Percentiles rank a stretch among this genome's conserved stretches.
Conservation (phyloP, 2,329 filamentous ascomycete species). For the Annulohypoxylon truncatum region DNA sequence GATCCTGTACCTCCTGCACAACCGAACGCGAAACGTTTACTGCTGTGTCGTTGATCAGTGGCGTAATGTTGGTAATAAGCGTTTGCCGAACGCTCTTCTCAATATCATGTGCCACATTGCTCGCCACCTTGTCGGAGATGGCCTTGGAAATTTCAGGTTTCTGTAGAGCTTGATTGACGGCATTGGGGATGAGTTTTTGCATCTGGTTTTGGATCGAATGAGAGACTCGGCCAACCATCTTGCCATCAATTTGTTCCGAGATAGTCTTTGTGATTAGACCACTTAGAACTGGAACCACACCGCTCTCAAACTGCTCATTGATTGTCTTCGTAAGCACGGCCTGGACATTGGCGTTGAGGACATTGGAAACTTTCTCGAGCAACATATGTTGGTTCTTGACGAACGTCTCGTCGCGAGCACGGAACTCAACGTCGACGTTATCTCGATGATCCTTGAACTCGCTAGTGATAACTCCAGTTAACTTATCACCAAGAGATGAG, state of each 20-base stretch:
- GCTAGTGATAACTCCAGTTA: slow-evolving; percentile 59
- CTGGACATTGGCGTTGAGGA: slow-evolving; percentile 72
- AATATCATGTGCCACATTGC: slow-evolving; percentile 73
- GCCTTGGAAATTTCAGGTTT: slow-evolving; percentile 78
- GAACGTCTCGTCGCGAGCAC: slow-evolving; percentile 63
- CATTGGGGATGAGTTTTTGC: slow-evolving; percentile 74
- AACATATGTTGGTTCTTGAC: slow-evolving; percentile 65
- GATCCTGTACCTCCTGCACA: slow-evolving; percentile 74
- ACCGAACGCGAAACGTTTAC: slow-evolving; percentile 75
- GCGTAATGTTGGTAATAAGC: slow-evolving; percentile 72
- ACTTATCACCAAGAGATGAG: slow-evolving; percentile 60
- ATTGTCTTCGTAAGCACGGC: slow-evolving; percentile 83
- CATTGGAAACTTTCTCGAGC: slow-evolving; percentile 68
- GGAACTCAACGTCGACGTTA: slow-evolving; percentile 73
- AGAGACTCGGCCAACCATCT: slow-evolving; percentile 74
- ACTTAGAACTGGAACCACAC: slow-evolving; percentile 80
- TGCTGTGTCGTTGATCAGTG: slow-evolving; percentile 73
- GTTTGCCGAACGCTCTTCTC: slow-evolving; percentile 74
- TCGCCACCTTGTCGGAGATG: slow-evolving; percentile 77
- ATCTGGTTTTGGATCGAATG: slow-evolving; percentile 78
- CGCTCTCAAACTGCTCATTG: slow-evolving; percentile 77
- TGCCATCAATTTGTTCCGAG: slow-evolving; percentile 75
- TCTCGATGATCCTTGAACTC: slow-evolving; percentile 71
- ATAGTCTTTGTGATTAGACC: slow-evolving; percentile 75
- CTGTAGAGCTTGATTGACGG: slow-evolving; percentile 75